Percentiles rank a stretch among this genome's conserved stretches.
Conservation (phyloP, 2,329 filamentous ascomycete genomes). For the Elsinoe batatas region DNA sequence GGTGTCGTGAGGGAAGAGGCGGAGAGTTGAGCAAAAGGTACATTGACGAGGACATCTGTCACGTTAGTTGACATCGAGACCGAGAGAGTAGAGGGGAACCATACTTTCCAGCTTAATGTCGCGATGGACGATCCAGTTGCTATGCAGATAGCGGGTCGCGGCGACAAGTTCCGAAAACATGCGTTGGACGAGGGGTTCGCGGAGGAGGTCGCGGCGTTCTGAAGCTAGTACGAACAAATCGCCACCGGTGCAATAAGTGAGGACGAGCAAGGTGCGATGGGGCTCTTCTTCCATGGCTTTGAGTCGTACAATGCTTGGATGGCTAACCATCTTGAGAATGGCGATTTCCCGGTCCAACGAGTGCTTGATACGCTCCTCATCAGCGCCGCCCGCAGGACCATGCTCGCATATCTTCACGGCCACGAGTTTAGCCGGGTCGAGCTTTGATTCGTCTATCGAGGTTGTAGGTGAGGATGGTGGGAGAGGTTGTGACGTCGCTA, state of each 20-base stretch:
- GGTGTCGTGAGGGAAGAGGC: conserved; percentile 52
- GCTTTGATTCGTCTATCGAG: conserved; percentile 30
- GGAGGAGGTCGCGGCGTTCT: conserved; percentile 56
- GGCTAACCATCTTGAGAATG: conserved; percentile 77
- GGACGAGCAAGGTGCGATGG: conserved; percentile 69
- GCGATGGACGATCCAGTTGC: conserved; percentile 78
- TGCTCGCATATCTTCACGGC: conserved; percentile 95
- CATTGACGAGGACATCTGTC: conserved; percentile 82
- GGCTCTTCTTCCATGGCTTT: conserved; percentile 85
- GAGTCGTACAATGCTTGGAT: conserved; percentile 82
- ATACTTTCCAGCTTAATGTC: conserved; percentile 97
- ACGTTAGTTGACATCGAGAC: conserved; percentile 13
- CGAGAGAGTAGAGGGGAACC: conserved; percentile 23
- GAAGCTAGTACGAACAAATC: conserved; percentile 91
- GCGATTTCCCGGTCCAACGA: conserved; percentile 91
- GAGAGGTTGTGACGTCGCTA: conserved; percentile 69
- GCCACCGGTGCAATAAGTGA: conserved; percentile 87
- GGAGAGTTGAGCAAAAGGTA: conserved; percentile 55
- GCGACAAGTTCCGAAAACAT: conserved; percentile 85
- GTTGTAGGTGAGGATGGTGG: conserved; percentile 31
- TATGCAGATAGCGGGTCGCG: conserved; percentile 78
- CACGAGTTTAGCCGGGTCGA: conserved; percentile 70
- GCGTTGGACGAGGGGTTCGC: conserved; percentile 60
- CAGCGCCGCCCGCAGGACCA: conserved; percentile 84
- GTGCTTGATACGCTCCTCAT: conserved; percentile 85